These are phyloP conservation scores for Stagonosporopsis vannaccii DNA, from an alignment of 2,329 filamentous ascomycete genomes.

Conservation along the genomic window DNA sequence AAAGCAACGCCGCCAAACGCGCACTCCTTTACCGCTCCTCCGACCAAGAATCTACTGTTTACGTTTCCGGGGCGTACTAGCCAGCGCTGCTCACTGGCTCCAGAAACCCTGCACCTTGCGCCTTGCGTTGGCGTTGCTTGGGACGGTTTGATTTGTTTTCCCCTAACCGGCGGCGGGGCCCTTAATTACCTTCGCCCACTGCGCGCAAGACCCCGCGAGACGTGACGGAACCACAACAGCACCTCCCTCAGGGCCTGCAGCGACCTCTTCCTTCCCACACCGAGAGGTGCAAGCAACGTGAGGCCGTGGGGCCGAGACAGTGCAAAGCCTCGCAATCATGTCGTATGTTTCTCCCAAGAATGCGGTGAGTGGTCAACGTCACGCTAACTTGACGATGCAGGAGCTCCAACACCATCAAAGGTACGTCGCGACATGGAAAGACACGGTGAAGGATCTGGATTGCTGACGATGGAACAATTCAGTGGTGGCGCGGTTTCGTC, in stretches of 20 bases:
- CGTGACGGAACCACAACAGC: constrained; percentile 45
- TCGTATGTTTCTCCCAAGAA: constrained; percentile 42
- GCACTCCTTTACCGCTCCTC: constrained; percentile 13
- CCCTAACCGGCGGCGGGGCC: constrained; percentile 44
- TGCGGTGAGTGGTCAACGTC: constrained; percentile 29
- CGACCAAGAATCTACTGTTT: constrained; percentile 6
- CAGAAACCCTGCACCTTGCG: constrained; percentile 10
- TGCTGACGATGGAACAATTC: constrained; percentile 37
- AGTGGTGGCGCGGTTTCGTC: constrained; percentile 97
- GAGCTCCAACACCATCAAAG: constrained; percentile 58
- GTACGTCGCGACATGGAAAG: constrained; percentile 34
- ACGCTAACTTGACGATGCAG: constrained; percentile 52
- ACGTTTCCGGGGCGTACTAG: constrained; percentile 5
- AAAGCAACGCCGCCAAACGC: constrained; percentile 19
- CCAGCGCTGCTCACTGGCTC: constrained; percentile 1
- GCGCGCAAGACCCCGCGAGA: constrained; percentile 40
- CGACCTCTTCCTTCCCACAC: constrained; percentile 17
- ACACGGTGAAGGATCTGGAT: background rate
- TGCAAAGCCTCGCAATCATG: constrained; percentile 44
- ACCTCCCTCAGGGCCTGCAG: constrained; percentile 30
- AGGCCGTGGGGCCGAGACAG: constrained; percentile 48
- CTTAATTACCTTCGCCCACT: constrained; percentile 36
- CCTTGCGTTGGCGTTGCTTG: constrained; percentile 14
- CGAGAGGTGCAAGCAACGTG: constrained; percentile 32
- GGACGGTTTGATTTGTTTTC: constrained; percentile 34